Percentiles rank a stretch among this genome's conserved stretches.
Conservation (phyloP, 164 flowering plant species). For the Amborella trichopoda region DNA sequence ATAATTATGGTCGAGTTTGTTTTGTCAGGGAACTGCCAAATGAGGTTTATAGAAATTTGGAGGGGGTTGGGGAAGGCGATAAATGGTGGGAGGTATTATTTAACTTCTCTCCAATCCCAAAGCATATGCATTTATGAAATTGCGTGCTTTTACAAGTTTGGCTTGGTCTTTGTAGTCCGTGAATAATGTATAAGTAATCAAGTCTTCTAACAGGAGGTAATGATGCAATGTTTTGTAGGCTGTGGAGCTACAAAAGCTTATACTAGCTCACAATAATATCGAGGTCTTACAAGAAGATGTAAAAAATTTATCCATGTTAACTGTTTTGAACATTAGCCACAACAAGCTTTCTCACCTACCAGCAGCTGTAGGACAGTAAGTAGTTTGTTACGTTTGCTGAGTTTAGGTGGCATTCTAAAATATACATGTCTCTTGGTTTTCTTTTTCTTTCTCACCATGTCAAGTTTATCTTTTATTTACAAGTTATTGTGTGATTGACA, state of each 20-base stretch:
- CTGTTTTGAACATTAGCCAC: conserved; percentile 78
- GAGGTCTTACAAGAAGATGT: conserved; percentile 67
- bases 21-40: conserved; percentile 66
- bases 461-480: neutral
- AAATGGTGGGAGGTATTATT: conserved; percentile 99
- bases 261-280: conserved; percentile 83
- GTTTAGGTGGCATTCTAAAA: too few species aligned
- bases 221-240: conserved; percentile 43
- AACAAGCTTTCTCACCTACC: conserved; percentile 81
- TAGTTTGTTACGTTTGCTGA: neutral
- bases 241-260: conserved; percentile 84
- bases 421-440: neutral
- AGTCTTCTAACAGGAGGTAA: too few species aligned
- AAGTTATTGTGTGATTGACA: too few species aligned
- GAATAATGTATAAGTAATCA: too few species aligned
- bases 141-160: too few species aligned
- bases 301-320: conserved; percentile 42
- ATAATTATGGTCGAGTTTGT: too few species aligned
- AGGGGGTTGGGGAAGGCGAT: conserved; percentile 60
- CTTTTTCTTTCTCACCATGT: neutral
- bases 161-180: too few species aligned
- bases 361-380: conserved; percentile 88
- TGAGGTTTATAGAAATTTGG: conserved; percentile 68
- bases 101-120: too few species aligned
- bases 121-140: too few species aligned